Evolutionary conservation across 352 stramenopile species (phyloP), one percentile per base, ranked within the genome.

Genomic region (Pythium guiyangense): DNA sequence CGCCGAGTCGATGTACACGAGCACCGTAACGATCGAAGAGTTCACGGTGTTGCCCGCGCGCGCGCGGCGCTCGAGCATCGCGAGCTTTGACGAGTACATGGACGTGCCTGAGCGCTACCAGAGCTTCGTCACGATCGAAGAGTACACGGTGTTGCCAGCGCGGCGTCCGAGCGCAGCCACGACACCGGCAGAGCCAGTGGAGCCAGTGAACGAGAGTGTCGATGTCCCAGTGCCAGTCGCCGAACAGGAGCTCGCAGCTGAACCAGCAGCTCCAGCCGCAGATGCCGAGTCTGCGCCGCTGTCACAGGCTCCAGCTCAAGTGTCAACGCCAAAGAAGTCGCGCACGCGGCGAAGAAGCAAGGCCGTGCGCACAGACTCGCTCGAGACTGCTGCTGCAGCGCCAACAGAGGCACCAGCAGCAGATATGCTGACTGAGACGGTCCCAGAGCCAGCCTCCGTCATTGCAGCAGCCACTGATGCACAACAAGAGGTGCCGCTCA

Each of bases 21-120:
- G 55, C 18, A 42, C 53, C 18, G 43, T 61, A 26, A 56, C 55
- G n/a, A 37, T 61, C 35, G 55, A 59, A 22, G 52, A 59, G 42
- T 59, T 50, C 20, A 59, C 52, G 27, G 27, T 35, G 3, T 11
- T 59, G 14, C 43, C 52, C 10, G 52, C 39, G 27, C 47, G 42
- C 31, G 31, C 31, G n/a, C 37, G 42, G 52, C 29, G 31, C 29
- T 27, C 18, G n/a, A 55, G 37, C 17, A 43, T 43, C 17, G 42
- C 42, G 42, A 47, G 42, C 42, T 22, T 47, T 26, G 20, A 22
- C 18, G 20, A 26, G 18, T 47, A 47, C 42, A 47, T 47, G 42
- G 20, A 47, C 18, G 20, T 14, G 17, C 42, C n/a, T 1, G 22
- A n/a, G 10, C 45, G 45, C 25, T 12, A 34, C 46, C 22, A 52